Evolutionary conservation across 805 yeast species (phyloP).

Genomic region (Ogataea paradorogensis): DNA sequence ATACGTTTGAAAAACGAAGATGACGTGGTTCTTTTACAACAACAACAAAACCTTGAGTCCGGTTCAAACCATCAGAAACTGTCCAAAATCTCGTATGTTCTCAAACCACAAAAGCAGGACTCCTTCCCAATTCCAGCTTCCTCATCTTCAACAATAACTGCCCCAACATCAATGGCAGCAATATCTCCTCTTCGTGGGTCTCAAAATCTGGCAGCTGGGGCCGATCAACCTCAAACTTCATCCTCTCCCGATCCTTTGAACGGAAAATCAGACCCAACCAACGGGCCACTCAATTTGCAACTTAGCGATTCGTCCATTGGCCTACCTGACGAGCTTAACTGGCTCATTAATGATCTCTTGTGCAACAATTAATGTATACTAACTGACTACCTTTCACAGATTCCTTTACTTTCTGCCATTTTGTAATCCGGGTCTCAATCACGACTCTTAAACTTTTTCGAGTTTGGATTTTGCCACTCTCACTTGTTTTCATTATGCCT

Average conservation of each 20-base stretch:
- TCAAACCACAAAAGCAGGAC: slow-evolving; percentile 19
- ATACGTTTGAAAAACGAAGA: slow-evolving; percentile 59
- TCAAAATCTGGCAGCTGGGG: slow-evolving; percentile 3
- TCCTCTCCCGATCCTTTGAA: slow-evolving; percentile 6
- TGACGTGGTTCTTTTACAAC: slow-evolving; percentile 27
- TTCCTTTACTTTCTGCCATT: slow-evolving; percentile 13
- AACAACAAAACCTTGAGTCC: slow-evolving; percentile 11
- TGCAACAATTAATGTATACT: slow-evolving; percentile 17
- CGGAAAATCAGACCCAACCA: slow-evolving; percentile 1
- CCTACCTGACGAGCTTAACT: slow-evolving; percentile 63
- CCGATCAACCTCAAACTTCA: slow-evolving; percentile 1
- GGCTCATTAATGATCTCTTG: slow-evolving; percentile 67
- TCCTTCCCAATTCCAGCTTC: slow-evolving; percentile 12
- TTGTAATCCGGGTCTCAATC: slow-evolving; percentile 5
- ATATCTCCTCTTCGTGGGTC: slow-evolving; percentile 7
- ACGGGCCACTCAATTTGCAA: slow-evolving; percentile 24
- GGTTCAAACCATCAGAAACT: slow-evolving; percentile 18
- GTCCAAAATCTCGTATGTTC: slow-evolving; percentile 30
- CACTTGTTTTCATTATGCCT: slow-evolving; percentile 18
- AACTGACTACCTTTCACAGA: neutral
- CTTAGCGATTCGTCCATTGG: slow-evolving; percentile 29
- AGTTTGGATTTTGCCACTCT: slow-evolving; percentile 21
- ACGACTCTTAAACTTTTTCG: slow-evolving; percentile 6
- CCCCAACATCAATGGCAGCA: slow-evolving; percentile 16
- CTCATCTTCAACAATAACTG: slow-evolving; percentile 19